Percentiles rank a stretch among this genome's conserved stretches.
Conservation (phyloP, 257 asterid genomes). For the Gynochthodes officinalis region DNA sequence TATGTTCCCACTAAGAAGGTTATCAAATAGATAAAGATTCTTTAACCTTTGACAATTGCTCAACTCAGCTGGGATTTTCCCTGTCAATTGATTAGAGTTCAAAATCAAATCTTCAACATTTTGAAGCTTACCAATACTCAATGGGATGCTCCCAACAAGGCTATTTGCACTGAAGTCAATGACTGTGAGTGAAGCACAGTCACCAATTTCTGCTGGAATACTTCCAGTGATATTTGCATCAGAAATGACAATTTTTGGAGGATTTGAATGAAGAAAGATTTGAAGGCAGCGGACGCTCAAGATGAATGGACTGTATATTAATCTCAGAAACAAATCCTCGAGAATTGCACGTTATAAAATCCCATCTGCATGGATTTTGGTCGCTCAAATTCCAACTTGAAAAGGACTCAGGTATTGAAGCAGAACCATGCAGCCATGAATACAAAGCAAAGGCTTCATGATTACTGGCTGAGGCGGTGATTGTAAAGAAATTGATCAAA, state of each 20-base stretch:
- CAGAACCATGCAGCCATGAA: constrained; percentile 31
- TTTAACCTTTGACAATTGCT: constrained; percentile 24
- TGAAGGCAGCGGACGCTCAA: constrained; percentile 36
- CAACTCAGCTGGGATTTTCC: constrained; percentile 41
- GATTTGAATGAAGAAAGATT: constrained; percentile 29
- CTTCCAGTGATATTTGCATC: constrained; percentile 45
- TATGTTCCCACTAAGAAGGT: constrained; percentile 32
- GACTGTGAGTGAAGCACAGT: constrained; percentile 27
- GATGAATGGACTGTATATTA: constrained; percentile 28
- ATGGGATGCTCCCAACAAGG: constrained; percentile 36
- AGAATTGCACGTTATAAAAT: constrained; percentile 33
- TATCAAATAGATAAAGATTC: constrained; percentile 36
- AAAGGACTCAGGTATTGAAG: constrained; percentile 23
- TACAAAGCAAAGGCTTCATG: constrained; percentile 26
- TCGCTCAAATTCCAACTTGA: constrained; percentile 30
- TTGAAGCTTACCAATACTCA: constrained; percentile 30
- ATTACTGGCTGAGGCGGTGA: constrained; percentile 14
- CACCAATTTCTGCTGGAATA: constrained; percentile 34
- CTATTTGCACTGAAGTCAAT: constrained; percentile 38
- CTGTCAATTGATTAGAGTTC: constrained; percentile 42
- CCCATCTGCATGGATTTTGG: constrained; percentile 40
- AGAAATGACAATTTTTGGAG: constrained; percentile 34
- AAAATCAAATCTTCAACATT: constrained; percentile 37
- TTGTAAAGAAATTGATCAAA: constrained; percentile 12
- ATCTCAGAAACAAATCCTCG: constrained; percentile 35